phyloP scores from a whole-genome alignment of 108 stramenopile species.

The Chaetoceros muelleri region DNA sequence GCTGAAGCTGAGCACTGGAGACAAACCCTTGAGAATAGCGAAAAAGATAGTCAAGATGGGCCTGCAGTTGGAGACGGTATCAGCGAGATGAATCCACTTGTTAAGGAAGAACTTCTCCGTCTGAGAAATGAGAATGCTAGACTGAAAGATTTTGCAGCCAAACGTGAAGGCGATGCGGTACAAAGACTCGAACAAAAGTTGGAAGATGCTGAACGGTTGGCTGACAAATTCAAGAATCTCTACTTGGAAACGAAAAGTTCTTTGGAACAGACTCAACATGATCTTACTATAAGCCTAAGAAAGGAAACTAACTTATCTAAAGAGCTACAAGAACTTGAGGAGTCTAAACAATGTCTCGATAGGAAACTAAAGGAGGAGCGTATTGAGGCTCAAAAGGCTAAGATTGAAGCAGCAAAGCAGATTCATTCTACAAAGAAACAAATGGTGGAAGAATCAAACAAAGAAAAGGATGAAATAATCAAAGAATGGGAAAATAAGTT shows the following conservation, averaged over 20 bases:
- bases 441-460: conserved; percentile 14
- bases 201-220: conserved; percentile 48
- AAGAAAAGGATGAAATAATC: neutral
- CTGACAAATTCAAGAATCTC: conserved; percentile 55
- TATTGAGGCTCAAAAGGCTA: conserved; percentile 18
- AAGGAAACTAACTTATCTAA: conserved; percentile 17
- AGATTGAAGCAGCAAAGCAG: conserved; percentile 20
- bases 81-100: conserved; percentile 71
- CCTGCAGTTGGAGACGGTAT: conserved; percentile 53
- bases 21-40: conserved; percentile 12
- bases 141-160: conserved; percentile 61
- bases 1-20: conserved; percentile 48
- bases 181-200: conserved; percentile 45
- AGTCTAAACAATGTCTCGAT: conserved; percentile 9
- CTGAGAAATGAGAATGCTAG: conserved; percentile 67
- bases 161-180: conserved; percentile 66
- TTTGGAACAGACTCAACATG: conserved; percentile 38
- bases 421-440: conserved; percentile 22
- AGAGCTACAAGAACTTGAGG: conserved; percentile 12
- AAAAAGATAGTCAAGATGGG: conserved; percentile 8
- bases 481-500: neutral
- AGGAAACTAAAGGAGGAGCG: conserved; percentile 30
- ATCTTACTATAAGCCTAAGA: conserved; percentile 12
- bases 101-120: conserved; percentile 53
- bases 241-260: conserved; percentile 47